A percentile compares a stretch with the other conserved stretches of the same genome.
These are phyloP conservation scores for Selaginella tamariscina DNA, from an alignment of 75 land plant genomes.

Conservation along the genomic window DNA sequence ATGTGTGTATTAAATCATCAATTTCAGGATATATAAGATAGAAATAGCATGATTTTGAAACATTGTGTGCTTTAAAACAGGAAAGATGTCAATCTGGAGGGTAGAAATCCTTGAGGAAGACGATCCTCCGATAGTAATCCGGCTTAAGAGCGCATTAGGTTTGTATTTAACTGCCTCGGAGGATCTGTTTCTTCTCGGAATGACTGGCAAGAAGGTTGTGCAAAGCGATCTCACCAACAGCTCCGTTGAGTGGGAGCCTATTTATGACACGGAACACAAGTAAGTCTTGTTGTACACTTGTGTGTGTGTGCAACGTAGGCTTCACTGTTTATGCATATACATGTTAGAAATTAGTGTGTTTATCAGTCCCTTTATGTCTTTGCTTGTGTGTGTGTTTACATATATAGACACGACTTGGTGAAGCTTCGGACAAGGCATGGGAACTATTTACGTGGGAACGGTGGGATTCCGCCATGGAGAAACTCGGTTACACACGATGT, in stretches of 20 bases:
- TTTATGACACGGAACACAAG: no score
- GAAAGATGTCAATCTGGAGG: conserved; percentile 44
- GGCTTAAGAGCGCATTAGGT: conserved; percentile 47
- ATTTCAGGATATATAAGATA: no score
- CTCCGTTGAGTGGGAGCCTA: conserved; percentile 70
- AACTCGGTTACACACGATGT: conserved; percentile 13
- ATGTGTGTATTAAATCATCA: no score
- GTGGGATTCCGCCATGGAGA: conserved; percentile 24
- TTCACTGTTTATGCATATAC: no score
- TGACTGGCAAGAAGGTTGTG: conserved; percentile 74
- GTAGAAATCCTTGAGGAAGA: conserved; percentile 40
- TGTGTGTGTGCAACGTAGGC: no score
- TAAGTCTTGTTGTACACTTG: no score
- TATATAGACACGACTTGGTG: no score
- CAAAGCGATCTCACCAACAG: conserved; percentile 36
- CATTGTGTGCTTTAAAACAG: no score
- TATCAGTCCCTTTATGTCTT: no score
- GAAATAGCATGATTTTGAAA: no score
- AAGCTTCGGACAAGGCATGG: conserved; percentile 63
- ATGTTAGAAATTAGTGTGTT: no score
- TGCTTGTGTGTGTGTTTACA: no score
- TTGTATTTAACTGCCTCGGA: conserved; percentile 64
- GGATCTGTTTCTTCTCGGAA: conserved; percentile 56
- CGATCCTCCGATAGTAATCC: conserved; percentile 17
- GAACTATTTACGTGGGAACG: conserved; percentile 61